Conservation (phyloP, 352 stramenopile species). For the Stephanocyclus meneghinianus region DNA sequence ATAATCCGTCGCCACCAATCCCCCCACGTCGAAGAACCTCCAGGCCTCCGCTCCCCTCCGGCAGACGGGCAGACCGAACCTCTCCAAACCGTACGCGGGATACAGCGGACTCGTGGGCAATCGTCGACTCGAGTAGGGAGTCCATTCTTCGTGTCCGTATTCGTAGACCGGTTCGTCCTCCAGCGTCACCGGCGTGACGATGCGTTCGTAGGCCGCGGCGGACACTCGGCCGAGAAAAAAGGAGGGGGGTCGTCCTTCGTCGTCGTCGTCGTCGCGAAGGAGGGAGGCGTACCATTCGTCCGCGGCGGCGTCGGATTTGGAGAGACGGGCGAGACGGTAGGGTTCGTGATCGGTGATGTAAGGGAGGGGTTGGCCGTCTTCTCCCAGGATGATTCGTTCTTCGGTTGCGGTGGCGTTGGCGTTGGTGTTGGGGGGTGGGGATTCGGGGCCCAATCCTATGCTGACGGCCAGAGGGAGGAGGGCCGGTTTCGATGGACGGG, state of each 20-base stretch:
- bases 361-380: constrained; percentile 29
- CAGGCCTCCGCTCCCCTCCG: constrained; percentile 79
- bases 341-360: constrained; percentile 67
- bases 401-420: not conserved
- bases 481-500: constrained; percentile 4
- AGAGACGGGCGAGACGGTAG: constrained; percentile 61
- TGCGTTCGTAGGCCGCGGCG: constrained; percentile 9
- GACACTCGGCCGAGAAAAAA: constrained; percentile 24
- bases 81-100: constrained; percentile 76
- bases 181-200: constrained; percentile 33
- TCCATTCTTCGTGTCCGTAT: constrained; percentile 69
- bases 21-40: constrained; percentile 79
- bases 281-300: constrained; percentile 56
- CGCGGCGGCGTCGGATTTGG: constrained; percentile 44
- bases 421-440: constrained; percentile 6
- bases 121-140: constrained; percentile 65
- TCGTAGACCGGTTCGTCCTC: constrained; percentile 32
- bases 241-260: constrained; percentile 11
- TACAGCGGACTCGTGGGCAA: constrained; percentile 71
- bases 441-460: constrained; percentile 71
- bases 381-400: constrained; percentile 24
- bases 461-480: constrained; percentile 37
- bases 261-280: constrained; percentile 49
- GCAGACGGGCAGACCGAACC: constrained; percentile 74
- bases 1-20: constrained; percentile 73